Percentiles rank a stretch among this genome's conserved stretches.
Conservation (phyloP, 1,284 basidiomycete genomes). For the Tilletia indica region DNA sequence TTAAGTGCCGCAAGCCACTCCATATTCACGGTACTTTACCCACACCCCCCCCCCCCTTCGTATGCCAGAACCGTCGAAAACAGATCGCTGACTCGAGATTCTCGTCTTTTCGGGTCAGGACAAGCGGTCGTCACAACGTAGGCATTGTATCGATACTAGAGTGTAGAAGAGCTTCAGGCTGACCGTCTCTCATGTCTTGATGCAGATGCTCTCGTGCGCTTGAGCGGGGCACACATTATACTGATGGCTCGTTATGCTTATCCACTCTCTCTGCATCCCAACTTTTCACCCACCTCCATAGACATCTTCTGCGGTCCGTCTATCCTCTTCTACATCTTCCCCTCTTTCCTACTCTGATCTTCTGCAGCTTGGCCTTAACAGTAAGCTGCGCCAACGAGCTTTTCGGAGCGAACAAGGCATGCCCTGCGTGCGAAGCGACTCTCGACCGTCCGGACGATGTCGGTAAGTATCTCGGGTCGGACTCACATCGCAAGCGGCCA, state of each 20-base stretch:
- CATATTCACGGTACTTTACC: background rate
- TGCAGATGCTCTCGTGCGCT: conserved; percentile 4
- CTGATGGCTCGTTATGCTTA: background rate
- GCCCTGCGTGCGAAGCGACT: conserved; percentile 35
- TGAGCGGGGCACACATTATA: too few relatives aligned
- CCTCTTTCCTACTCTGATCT: too few relatives aligned
- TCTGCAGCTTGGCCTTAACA: background rate
- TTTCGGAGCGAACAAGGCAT: conserved; percentile 30
- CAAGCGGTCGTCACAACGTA: too few relatives aligned
- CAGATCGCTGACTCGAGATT: too few relatives aligned
- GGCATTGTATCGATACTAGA: too few relatives aligned
- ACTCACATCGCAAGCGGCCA: conserved; percentile 15
- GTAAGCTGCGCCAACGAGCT: conserved; percentile 32
- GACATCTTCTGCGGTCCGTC: conserved; percentile 31
- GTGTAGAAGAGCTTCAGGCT: too few relatives aligned
- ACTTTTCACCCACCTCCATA: background rate
- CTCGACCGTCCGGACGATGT: conserved; percentile 29
- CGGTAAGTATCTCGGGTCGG: background rate
- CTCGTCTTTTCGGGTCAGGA: background rate
- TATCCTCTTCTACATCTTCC: background rate
- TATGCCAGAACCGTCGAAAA: too few relatives aligned
- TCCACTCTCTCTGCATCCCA: background rate
- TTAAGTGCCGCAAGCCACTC: conserved; percentile 9
- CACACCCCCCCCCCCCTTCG: background rate
- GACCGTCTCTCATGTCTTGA: conserved; percentile 22